These are phyloP conservation scores for Melaleuca quinquenervia DNA, from an alignment of 345 rosid genomes.

Conservation along the genomic window DNA sequence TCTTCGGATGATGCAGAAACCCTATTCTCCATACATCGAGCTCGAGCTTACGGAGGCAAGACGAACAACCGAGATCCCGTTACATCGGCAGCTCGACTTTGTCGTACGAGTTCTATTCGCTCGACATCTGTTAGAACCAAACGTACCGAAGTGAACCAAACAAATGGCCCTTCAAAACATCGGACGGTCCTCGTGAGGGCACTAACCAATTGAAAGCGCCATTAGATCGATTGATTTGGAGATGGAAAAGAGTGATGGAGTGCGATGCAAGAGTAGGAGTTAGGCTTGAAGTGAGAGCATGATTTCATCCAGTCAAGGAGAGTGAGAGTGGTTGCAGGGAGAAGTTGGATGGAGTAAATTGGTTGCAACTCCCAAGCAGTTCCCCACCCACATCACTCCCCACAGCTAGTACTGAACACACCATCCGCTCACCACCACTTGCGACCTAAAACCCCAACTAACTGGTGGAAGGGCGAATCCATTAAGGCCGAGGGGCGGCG, in stretches of 20 bases:
- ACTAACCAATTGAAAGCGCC: neutral
- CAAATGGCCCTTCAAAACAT: neutral
- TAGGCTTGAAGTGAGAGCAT: neutral
- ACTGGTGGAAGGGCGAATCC: neutral
- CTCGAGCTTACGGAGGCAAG: neutral
- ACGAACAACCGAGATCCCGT: neutral
- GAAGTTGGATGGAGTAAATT: slow-evolving; percentile 2
- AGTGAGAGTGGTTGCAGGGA: neutral
- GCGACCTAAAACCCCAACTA: neutral
- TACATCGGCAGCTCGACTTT: neutral
- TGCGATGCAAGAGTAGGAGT: neutral
- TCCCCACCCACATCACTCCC: slow-evolving; percentile 14
- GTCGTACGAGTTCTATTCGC: neutral
- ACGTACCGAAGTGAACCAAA: neutral
- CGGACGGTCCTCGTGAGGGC: neutral
- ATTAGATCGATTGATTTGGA: neutral
- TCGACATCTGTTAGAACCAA: neutral
- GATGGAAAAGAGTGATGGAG: neutral
- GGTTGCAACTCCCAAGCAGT: slow-evolving; percentile 21
- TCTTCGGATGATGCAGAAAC: neutral
- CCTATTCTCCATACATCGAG: neutral
- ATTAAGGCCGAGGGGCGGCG: neutral
- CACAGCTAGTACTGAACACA: neutral
- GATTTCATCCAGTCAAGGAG: neutral
- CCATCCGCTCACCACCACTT: neutral